Percentiles rank a stretch among this genome's conserved stretches.
Conservation (phyloP, 2,329 filamentous ascomycete genomes). For the Monosporascus sp. region DNA sequence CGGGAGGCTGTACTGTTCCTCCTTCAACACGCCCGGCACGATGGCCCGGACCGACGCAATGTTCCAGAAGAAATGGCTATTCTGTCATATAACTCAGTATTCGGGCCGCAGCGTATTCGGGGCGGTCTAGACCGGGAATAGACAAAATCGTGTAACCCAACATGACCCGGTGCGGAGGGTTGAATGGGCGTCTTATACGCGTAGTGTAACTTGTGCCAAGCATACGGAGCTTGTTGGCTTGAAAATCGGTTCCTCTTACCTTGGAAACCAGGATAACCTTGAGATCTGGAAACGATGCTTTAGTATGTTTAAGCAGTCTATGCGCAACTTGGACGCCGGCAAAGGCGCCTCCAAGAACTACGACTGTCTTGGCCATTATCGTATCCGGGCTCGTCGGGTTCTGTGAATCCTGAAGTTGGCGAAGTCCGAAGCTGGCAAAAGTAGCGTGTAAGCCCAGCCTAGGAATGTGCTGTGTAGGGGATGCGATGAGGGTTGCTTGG, state of each 20-base stretch:
- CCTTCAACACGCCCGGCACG: constrained; percentile 42
- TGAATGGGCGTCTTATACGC: too few relatives aligned
- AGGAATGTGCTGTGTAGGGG: background rate
- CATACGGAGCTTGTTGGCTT: too few relatives aligned
- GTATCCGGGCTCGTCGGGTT: background rate
- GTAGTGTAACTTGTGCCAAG: too few relatives aligned
- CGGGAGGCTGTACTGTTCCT: constrained; percentile 45
- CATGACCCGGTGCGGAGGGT: too few relatives aligned
- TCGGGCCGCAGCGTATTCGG: background rate
- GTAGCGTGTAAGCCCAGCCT: background rate
- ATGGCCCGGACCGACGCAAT: constrained; percentile 51
- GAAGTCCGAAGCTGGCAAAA: constrained; percentile 8
- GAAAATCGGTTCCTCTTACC: constrained; percentile 28
- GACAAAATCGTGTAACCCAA: too few relatives aligned
- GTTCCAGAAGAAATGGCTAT: constrained; percentile 56
- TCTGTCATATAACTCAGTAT: constrained; percentile 30
- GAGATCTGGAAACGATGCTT: constrained; percentile 37
- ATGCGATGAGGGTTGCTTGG: background rate
- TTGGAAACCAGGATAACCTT: constrained; percentile 53
- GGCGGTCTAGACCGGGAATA: background rate
- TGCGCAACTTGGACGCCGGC: constrained; percentile 50
- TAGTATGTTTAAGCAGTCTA: constrained; percentile 48
- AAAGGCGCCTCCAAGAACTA: constrained; percentile 50
- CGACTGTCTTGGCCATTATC: constrained; percentile 45
- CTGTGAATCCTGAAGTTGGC: background rate